phyloP scores from a whole-genome alignment of 176 grass and related monocot genomes.

The Carex kokanica region DNA sequence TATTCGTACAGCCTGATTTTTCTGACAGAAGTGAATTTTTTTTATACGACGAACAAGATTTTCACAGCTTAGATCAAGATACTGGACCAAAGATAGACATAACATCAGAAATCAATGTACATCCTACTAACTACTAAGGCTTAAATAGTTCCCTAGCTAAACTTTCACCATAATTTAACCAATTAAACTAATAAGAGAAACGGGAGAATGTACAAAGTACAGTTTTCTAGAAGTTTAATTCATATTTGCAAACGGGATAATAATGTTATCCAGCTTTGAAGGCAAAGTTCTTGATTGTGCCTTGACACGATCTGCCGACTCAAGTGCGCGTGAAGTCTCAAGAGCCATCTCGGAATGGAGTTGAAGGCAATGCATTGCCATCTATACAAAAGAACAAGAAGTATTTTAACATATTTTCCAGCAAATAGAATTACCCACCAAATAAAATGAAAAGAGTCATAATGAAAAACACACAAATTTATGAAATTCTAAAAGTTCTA shows the following conservation, averaged over 20 bases:
- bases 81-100: not conserved
- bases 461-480: not conserved
- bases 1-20: too few species aligned
- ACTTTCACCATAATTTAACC: not conserved
- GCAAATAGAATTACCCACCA: conserved; percentile 4
- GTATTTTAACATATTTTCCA: not conserved
- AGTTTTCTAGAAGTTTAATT: conserved; percentile 29
- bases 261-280: conserved; percentile 60
- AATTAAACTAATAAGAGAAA: conserved; percentile 2
- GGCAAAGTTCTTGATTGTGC: conserved; percentile 32
- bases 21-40: not conserved
- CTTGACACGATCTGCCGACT: conserved; percentile 46
- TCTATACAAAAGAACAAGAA: conserved; percentile 40
- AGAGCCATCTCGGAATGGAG: conserved; percentile 91
- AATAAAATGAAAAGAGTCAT: not conserved
- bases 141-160: not conserved
- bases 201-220: not conserved
- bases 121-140: not conserved
- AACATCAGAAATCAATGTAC: not conserved
- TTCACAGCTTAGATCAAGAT: not conserved
- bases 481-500: not conserved
- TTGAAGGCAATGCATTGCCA: conserved; percentile 84
- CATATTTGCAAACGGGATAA: conserved; percentile 77
- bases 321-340: conserved; percentile 73
- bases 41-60: not conserved